These are phyloP conservation scores for Rubia tinctorum DNA, from an alignment of 305 asterid species.

Conservation along the genomic window DNA sequence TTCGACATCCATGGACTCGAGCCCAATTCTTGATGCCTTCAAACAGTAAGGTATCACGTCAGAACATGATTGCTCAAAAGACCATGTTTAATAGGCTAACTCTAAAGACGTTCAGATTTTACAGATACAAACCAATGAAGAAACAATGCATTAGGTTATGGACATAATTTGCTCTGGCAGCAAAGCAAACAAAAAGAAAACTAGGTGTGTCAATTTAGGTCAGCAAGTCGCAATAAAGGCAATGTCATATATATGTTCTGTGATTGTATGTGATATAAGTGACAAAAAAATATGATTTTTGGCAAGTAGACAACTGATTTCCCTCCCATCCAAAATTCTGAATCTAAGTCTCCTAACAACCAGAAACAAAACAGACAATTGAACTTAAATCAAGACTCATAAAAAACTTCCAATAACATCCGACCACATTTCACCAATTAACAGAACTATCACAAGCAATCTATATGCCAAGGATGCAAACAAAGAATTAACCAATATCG, in stretches of 20 bases:
- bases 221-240: too few relatives aligned
- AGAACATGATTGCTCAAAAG: neutral
- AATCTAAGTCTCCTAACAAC: neutral
- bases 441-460: too few relatives aligned
- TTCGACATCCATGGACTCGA: conserved; percentile 32
- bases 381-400: neutral
- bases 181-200: too few relatives aligned
- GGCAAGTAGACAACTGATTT: too few relatives aligned
- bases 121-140: neutral
- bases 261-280: too few relatives aligned
- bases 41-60: neutral
- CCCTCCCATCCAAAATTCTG: neutral
- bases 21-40: conserved; percentile 28
- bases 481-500: too few relatives aligned
- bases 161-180: neutral
- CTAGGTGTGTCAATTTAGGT: too few relatives aligned
- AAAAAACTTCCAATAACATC: neutral
- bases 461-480: too few relatives aligned
- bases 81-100: neutral
- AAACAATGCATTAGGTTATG: neutral
- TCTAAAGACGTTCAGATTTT: neutral
- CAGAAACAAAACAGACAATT: neutral
- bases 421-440: too few relatives aligned
- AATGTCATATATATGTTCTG: too few relatives aligned
- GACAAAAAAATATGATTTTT: too few relatives aligned